These are phyloP conservation scores for Kuraishia molischiana DNA, from an alignment of 805 yeast species.

Conservation along the genomic window DNA sequence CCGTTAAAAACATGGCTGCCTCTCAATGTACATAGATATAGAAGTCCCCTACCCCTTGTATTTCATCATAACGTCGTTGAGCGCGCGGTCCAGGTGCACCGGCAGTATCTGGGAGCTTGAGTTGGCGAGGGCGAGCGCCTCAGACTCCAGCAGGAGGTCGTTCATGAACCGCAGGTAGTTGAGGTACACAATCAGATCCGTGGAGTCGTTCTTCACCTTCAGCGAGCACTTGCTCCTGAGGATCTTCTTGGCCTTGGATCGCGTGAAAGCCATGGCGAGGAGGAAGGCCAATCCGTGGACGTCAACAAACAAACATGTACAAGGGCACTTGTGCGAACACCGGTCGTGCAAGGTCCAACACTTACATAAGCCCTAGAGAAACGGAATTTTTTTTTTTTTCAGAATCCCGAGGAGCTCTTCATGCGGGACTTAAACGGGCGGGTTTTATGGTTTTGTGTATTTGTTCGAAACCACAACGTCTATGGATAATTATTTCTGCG, in stretches of 20 bases:
- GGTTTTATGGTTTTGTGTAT: no score
- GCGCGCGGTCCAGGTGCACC: constrained; percentile 28
- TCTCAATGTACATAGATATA: constrained; percentile 12
- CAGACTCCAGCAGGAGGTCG: constrained; percentile 29
- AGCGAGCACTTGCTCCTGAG: neutral
- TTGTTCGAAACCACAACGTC: no score
- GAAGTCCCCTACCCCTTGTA: constrained; percentile 22
- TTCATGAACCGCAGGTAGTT: constrained; percentile 37
- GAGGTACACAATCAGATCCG: constrained; percentile 32
- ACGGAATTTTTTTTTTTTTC: no score
- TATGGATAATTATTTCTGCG: no score
- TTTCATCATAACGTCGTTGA: constrained; percentile 20
- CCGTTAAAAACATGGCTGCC: constrained; percentile 36
- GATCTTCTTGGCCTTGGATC: neutral
- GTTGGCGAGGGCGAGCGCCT: constrained; percentile 24
- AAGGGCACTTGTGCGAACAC: no score
- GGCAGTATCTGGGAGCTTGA: constrained; percentile 32
- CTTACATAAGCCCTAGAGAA: no score
- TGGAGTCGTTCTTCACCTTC: constrained; percentile 24
- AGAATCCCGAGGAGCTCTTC: no score
- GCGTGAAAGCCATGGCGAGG: neutral
- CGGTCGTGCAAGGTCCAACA: no score
- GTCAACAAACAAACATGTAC: no score
- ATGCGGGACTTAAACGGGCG: no score
- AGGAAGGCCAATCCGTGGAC: no score